Evolutionary conservation across 768 basidiomycete genomes (phyloP).

Genomic region (Mycena filopes): DNA sequence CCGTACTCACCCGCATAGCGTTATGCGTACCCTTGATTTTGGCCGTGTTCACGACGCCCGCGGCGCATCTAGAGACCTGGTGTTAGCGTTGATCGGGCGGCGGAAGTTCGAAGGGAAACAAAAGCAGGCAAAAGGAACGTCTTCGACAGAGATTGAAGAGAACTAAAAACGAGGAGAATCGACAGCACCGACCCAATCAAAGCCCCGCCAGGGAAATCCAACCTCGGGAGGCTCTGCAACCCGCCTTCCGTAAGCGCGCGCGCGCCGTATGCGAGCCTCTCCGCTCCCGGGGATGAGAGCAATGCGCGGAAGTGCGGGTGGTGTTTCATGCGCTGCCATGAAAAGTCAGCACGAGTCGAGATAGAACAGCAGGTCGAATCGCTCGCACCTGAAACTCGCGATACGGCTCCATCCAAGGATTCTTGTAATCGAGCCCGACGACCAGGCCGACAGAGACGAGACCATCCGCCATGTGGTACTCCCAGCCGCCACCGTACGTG

Average conservation of each 20-base stretch:
- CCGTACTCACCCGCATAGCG: conserved; percentile 77
- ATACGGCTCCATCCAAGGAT: conserved; percentile 93
- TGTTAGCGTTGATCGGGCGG: no score
- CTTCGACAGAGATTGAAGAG: no score
- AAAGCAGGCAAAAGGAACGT: no score
- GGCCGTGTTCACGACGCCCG: conserved; percentile 95
- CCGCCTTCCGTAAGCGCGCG: conserved; percentile 94
- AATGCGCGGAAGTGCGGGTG: conserved; percentile 92
- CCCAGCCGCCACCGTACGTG: conserved; percentile 94
- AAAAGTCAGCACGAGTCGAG: no score
- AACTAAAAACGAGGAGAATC: neutral
- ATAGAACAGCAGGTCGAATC: no score
- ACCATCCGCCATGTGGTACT: conserved; percentile 95
- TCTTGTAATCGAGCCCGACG: conserved; percentile 93
- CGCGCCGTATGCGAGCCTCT: conserved; percentile 90
- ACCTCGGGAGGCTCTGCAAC: conserved; percentile 86
- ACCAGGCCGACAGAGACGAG: conserved; percentile 93
- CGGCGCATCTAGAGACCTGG: conserved; percentile 87
- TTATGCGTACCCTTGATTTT: conserved; percentile 99
- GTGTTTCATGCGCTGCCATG: conserved; percentile 98
- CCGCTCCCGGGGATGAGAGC: conserved; percentile 57
- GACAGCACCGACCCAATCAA: conserved; percentile 69
- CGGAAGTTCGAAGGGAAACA: no score
- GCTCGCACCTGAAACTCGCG: conserved; percentile 95
- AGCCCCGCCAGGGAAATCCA: conserved; percentile 93